Conservation (phyloP, 139 green algal genomes). For the Chlamydomonas sphaeroides region DNA sequence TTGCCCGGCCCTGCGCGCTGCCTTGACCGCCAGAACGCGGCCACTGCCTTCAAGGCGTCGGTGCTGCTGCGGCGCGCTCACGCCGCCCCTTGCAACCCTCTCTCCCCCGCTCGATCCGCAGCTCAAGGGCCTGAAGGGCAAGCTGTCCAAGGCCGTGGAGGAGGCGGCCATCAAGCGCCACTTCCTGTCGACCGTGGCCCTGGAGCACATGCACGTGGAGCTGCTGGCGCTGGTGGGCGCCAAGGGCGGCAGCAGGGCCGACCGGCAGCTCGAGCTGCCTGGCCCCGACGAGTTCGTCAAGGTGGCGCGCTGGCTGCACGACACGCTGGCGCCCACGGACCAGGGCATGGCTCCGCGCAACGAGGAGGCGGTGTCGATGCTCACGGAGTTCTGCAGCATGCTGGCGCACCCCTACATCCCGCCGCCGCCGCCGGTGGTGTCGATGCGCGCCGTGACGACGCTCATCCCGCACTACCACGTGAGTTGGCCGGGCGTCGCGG, state of each 20-base stretch:
- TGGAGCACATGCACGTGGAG: not conserved
- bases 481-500: too few relatives aligned
- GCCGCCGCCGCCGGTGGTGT: conserved; percentile 55
- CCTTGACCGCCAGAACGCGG: too few relatives aligned
- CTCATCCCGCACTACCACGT: conserved; percentile 74
- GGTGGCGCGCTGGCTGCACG: conserved; percentile 25
- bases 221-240: too few relatives aligned
- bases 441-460: conserved; percentile 72
- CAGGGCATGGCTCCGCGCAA: conserved; percentile 55
- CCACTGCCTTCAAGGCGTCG: not conserved
- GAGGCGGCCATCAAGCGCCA: not conserved
- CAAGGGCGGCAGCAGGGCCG: too few relatives aligned
- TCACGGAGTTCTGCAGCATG: conserved; percentile 71
- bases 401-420: conserved; percentile 70
- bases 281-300: too few relatives aligned
- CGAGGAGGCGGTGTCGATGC: conserved; percentile 69
- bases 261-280: too few relatives aligned
- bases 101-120: not conserved
- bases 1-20: not conserved
- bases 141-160: too few relatives aligned
- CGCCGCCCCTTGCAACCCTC: not conserved
- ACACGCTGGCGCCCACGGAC: conserved; percentile 14
- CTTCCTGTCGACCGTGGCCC: not conserved
- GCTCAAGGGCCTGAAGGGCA: too few relatives aligned
- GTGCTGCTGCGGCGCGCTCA: not conserved